phyloP scores from a whole-genome alignment of 2,329 filamentous ascomycete species.

The Neofusicoccum parvum region DNA sequence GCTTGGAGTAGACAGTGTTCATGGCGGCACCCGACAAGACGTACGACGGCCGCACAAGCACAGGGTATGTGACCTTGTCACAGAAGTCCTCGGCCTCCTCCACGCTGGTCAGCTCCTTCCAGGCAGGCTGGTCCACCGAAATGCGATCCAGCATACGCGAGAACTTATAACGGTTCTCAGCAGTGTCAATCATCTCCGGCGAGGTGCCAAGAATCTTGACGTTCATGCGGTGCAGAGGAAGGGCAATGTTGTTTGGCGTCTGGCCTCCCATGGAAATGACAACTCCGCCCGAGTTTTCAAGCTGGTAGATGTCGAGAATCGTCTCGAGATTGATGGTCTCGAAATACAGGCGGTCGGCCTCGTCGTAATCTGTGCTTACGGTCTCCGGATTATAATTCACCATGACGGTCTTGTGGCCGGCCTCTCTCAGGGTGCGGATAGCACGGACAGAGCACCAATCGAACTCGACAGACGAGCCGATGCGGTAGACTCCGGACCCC shows the following conservation, averaged over 20 bases:
- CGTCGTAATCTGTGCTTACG: slow-evolving; percentile 87
- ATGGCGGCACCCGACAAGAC: slow-evolving; percentile 96
- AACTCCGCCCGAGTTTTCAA: slow-evolving; percentile 81
- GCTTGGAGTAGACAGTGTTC: slow-evolving; percentile 98
- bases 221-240: slow-evolving; percentile 83
- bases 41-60: slow-evolving; percentile 93
- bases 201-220: slow-evolving; percentile 94
- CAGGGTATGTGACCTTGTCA: slow-evolving; percentile 84
- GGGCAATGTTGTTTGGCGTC: slow-evolving; percentile 95
- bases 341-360: slow-evolving; percentile 93
- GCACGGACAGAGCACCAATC: slow-evolving; percentile 98
- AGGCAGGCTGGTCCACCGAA: slow-evolving; percentile 91
- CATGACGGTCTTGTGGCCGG: slow-evolving; percentile 93
- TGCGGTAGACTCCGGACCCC: slow-evolving; percentile 93
- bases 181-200: slow-evolving; percentile 97
- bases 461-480: slow-evolving; percentile 97
- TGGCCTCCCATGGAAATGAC: slow-evolving; percentile 97
- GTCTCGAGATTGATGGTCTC: slow-evolving; percentile 93
- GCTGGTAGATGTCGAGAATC: slow-evolving; percentile 88
- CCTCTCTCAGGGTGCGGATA: slow-evolving; percentile 83
- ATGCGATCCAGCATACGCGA: slow-evolving; percentile 96
- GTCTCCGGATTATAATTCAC: slow-evolving; percentile 88
- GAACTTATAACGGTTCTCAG: slow-evolving; percentile 98
- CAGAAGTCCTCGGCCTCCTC: slow-evolving; percentile 89
- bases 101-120: slow-evolving; percentile 97